phyloP scores from a whole-genome alignment of 768 basidiomycete genomes.

The Dentipellis fragilis region DNA sequence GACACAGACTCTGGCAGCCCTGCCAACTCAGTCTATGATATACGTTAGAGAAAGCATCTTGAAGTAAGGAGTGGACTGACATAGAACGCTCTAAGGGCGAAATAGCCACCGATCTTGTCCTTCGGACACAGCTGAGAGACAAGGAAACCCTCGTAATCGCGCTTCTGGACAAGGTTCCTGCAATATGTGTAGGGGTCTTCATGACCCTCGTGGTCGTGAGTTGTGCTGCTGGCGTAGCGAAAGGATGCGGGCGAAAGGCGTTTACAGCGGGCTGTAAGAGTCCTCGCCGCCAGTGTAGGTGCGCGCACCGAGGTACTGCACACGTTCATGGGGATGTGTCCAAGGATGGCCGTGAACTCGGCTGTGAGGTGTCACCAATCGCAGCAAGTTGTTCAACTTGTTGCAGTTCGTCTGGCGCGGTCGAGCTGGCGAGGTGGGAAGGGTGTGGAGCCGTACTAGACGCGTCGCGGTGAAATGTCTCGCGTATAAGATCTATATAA shows the following conservation, averaged over 20 bases:
- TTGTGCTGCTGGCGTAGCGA: conserved; percentile 6
- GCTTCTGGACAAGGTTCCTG: conserved; percentile 57
- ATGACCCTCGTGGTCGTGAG: conserved; percentile 13
- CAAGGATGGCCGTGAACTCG: too few relatives aligned
- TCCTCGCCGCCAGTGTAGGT: too few relatives aligned
- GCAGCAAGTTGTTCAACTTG: too few relatives aligned
- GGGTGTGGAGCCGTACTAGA: too few relatives aligned
- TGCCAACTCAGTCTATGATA: conserved; percentile 59
- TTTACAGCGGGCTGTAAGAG: too few relatives aligned
- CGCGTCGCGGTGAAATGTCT: too few relatives aligned
- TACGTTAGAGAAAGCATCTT: neutral
- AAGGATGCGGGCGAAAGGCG: neutral
- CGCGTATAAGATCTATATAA: too few relatives aligned
- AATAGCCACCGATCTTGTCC: conserved; percentile 54
- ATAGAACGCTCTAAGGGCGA: conserved; percentile 75
- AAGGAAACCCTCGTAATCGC: conserved; percentile 77
- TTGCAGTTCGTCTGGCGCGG: too few relatives aligned
- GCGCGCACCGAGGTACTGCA: too few relatives aligned
- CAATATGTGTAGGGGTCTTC: conserved; percentile 53
- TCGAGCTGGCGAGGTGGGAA: too few relatives aligned
- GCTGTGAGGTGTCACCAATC: too few relatives aligned
- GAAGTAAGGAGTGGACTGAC: conserved; percentile 34
- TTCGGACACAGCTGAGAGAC: conserved; percentile 63
- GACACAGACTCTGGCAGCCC: conserved; percentile 70
- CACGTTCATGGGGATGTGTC: too few relatives aligned